A percentile compares a stretch with the other conserved stretches of the same genome.
phyloP scores from a whole-genome alignment of 2,329 filamentous ascomycete species.

The Emericellopsis cladophorae region DNA sequence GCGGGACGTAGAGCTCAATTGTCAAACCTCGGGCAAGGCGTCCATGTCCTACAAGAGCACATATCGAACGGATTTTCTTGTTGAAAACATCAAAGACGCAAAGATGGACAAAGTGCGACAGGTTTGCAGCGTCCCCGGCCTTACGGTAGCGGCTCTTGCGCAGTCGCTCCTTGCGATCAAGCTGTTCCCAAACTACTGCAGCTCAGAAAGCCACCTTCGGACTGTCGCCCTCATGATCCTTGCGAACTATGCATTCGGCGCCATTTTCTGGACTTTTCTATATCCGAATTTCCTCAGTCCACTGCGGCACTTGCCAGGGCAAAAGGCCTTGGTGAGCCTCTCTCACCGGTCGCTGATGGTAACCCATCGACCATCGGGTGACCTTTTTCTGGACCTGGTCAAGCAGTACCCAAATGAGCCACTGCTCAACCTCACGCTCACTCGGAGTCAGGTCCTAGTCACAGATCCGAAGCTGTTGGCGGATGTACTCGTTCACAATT shows the following conservation, averaged over 20 bases:
- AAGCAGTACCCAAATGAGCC: conserved; percentile 11
- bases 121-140: conserved; percentile 11
- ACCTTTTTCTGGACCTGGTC: conserved; percentile 11
- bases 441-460: conserved; percentile 8
- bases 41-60: no score
- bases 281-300: conserved; percentile 6
- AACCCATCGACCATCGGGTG: conserved; percentile 9
- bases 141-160: conserved; percentile 9
- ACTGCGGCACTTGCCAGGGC: conserved; percentile 4
- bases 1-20: no score
- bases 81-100: no score
- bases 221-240: conserved; percentile 3
- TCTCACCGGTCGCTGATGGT: conserved; percentile 7
- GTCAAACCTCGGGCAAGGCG: no score
- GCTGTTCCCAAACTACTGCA: conserved; percentile 9
- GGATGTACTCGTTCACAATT: conserved; percentile 16
- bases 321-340: conserved; percentile 7
- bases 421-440: conserved; percentile 8
- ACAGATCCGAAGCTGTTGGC: conserved; percentile 11
- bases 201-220: conserved; percentile 5
- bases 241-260: conserved; percentile 4
- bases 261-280: conserved; percentile 5
- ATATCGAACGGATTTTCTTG: no score
- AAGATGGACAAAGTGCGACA: background rate
- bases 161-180: conserved; percentile 16